Base-by-base conservation (phyloP, 805 yeast genomes). In the Limtongozyma cylindracea region DNA sequence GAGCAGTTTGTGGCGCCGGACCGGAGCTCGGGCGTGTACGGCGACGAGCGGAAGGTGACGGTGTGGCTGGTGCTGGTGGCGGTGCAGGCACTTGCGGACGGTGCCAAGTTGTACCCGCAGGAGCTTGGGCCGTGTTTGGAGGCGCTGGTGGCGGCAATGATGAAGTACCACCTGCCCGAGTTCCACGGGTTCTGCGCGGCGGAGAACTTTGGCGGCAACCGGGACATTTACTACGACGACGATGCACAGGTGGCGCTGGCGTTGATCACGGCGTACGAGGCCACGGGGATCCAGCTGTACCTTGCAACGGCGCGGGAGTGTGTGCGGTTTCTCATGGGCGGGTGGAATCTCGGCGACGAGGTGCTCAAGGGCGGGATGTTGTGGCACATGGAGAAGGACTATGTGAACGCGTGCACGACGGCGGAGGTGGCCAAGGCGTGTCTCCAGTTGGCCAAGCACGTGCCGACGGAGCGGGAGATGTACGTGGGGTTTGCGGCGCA, bases 181-280 rank as follows among this genome's bases (percentile, higher is more conserved):
- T 34, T 45, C 19, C 56, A 56, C 25, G 77, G 70, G 4, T 71
- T 55, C 41, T 60, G 71, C 19, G 78, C 77, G 1, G 66, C 69
- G 4, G 66, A 61, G 34, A 57, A 65, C 33, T 49, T 48, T 23
- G 56, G 57, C 12, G 66, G 58, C 20, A 69, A 68, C 38, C 45
- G 45, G 22, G 78, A 70, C 37, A 61, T 70, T 19, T 68, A 69
- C 38, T 64, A 64, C 29, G 78, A 70, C 34, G 82, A 70, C 34
- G 72, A 69, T 35, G 82, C 80, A 3, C 82, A 70, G 37, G 62
- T 69, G 9, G 69, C 72, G 10, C 50, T 65, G 31, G 70, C 68
- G 3, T 47, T 66, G 31, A 44, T 71, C 25, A 55, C 65, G 3
- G 73, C 74, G 2, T 69, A 62, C 34, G 78, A 68, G 33, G 74